Evolutionary conservation across 2,329 filamentous ascomycete genomes (phyloP).

Genomic region (Emmonsiellopsis sp.): DNA sequence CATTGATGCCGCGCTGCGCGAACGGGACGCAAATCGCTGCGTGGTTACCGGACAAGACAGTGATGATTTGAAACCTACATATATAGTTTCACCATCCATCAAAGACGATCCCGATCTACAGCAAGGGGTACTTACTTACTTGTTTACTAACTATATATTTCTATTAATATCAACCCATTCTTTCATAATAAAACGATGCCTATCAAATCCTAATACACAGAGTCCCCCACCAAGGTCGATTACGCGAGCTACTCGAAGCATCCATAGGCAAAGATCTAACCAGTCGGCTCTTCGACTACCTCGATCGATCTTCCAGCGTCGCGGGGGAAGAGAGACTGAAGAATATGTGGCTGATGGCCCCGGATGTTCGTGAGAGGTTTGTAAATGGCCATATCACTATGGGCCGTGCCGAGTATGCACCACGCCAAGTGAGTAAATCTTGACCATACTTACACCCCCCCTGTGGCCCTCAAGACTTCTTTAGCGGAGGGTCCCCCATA

Average conservation of each 20-base stretch:
- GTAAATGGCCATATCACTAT: not conserved
- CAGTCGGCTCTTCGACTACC: slow-evolving; percentile 3
- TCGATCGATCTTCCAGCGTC: not conserved
- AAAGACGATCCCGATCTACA: not conserved
- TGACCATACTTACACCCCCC: not conserved
- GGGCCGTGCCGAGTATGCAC: not conserved
- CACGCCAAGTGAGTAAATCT: not conserved
- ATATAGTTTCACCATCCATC: not conserved
- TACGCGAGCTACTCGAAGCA: not conserved
- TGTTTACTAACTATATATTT: no score
- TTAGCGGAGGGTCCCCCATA: no score
- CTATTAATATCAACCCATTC: no score
- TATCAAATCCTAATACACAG: not conserved
- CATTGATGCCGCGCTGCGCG: not conserved
- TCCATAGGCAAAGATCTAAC: not conserved
- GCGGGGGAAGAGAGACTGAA: slow-evolving; percentile 1
- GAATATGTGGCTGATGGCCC: slow-evolving; percentile 8
- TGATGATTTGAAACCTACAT: not conserved
- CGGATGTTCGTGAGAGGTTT: not conserved
- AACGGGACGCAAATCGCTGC: not conserved
- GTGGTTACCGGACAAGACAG: not conserved
- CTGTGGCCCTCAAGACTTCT: no score
- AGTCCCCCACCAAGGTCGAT: not conserved
- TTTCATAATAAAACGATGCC: no score
- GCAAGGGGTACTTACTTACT: not conserved